phyloP scores from a whole-genome alignment of 371 early-diverging fungal species.

The Blyttiomyces sp. region DNA sequence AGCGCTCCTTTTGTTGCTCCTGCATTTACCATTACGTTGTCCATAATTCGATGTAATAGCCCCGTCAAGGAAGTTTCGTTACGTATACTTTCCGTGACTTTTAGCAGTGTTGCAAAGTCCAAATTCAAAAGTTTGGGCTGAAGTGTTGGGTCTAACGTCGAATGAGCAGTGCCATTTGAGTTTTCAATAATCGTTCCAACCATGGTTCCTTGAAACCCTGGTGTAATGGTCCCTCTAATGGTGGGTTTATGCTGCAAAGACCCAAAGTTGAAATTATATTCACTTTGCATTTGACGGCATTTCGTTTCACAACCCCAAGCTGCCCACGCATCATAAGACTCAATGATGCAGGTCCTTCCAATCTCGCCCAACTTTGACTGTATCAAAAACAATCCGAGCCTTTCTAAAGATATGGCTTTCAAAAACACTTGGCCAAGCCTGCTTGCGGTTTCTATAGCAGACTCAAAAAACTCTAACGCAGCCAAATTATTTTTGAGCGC shows the following conservation, averaged over 20 bases:
- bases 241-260: too few species aligned
- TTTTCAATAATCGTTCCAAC: too few species aligned
- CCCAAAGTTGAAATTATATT: too few species aligned
- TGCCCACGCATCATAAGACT: constrained; percentile 28
- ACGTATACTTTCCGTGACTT: constrained; percentile 38
- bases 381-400: constrained; percentile 29
- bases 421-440: constrained; percentile 22
- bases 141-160: too few species aligned
- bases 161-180: too few species aligned
- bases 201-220: too few species aligned
- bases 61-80: constrained; percentile 38
- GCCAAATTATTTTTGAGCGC: constrained; percentile 7
- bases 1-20: constrained; percentile 40
- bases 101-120: constrained; percentile 40
- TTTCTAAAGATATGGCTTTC: constrained; percentile 32
- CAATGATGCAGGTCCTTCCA: constrained; percentile 26
- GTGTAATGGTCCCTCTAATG: too few species aligned
- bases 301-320: constrained; percentile 42
- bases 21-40: constrained; percentile 40
- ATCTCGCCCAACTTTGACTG: constrained; percentile 20
- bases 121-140: constrained; percentile 35
- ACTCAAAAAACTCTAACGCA: constrained; percentile 31
- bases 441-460: constrained; percentile 32
- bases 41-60: constrained; percentile 34
- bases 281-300: background rate